These are phyloP conservation scores for Globisporangium nodosum DNA, from an alignment of 352 stramenopile genomes.

Conservation along the genomic window DNA sequence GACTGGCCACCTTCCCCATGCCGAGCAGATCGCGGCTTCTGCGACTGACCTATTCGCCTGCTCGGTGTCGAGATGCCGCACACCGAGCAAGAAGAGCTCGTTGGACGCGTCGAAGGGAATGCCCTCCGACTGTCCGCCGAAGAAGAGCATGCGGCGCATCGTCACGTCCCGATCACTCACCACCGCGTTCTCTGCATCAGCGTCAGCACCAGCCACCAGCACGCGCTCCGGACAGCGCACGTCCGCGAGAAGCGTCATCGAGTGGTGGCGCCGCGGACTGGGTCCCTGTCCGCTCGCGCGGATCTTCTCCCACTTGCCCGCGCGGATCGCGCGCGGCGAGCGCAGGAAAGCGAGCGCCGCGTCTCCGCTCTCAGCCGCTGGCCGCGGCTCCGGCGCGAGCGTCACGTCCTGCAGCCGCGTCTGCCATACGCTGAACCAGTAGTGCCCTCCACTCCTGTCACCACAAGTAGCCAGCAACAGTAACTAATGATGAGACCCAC, in stretches of 20 bases:
- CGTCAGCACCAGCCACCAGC: slow-evolving; percentile 8
- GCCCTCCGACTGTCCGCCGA: slow-evolving; percentile 59
- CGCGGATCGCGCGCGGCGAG: slow-evolving; percentile 27
- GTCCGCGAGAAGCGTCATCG: slow-evolving; percentile 53
- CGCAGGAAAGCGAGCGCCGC: slow-evolving; percentile 32
- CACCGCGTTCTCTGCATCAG: background rate
- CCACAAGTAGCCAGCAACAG: background rate
- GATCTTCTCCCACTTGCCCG: slow-evolving; percentile 60
- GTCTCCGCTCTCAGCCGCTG: background rate
- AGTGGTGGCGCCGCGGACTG: slow-evolving; percentile 53
- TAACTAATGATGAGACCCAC: background rate
- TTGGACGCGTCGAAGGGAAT: slow-evolving; percentile 68
- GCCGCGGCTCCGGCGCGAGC: slow-evolving; percentile 7
- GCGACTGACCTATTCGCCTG: background rate
- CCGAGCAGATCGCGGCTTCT: background rate
- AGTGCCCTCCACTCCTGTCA: slow-evolving; percentile 58
- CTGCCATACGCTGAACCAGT: slow-evolving; percentile 68
- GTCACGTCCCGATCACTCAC: slow-evolving; percentile 11
- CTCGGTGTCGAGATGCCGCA: slow-evolving; percentile 2
- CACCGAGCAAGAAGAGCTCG: slow-evolving; percentile 40
- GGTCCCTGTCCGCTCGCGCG: slow-evolving; percentile 31
- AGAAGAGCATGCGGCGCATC: slow-evolving; percentile 52
- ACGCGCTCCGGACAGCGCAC: slow-evolving; percentile 16
- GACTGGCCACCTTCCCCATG: too few relatives aligned
- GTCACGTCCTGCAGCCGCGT: slow-evolving; percentile 19